A percentile compares a stretch with the other conserved stretches of the same genome.
These are phyloP conservation scores for Peterozyma toletana DNA, from an alignment of 805 yeast genomes.

Conservation along the genomic window DNA sequence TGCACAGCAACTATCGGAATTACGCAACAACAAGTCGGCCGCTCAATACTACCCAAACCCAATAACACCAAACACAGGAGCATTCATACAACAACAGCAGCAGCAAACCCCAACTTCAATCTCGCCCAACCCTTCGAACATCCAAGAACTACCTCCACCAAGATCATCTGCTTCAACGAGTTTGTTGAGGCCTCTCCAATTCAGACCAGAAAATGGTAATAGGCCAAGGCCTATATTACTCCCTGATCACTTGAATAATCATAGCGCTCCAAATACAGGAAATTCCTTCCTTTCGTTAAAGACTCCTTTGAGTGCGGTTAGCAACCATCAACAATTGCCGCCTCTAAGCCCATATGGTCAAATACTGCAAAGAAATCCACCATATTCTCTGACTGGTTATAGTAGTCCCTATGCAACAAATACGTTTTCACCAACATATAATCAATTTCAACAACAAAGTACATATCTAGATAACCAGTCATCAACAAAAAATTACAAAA, in stretches of 20 bases:
- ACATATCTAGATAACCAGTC: slow-evolving; percentile 1
- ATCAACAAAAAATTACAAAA: slow-evolving; percentile 3
- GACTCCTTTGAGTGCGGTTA: slow-evolving; percentile 6
- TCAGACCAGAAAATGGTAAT: slow-evolving; percentile 6
- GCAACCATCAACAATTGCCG: slow-evolving; percentile 3
- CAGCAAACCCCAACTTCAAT: slow-evolving; percentile 8
- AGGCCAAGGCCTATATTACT: slow-evolving; percentile 7
- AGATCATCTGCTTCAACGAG: slow-evolving; percentile 4
- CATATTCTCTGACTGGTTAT: neutral
- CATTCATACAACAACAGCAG: neutral
- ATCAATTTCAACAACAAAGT: neutral
- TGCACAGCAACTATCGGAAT: slow-evolving; percentile 2
- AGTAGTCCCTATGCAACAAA: neutral
- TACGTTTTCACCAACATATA: neutral
- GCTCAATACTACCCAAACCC: neutral
- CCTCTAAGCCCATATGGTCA: slow-evolving; percentile 6
- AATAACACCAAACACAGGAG: neutral
- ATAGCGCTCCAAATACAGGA: neutral
- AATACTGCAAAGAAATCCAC: neutral
- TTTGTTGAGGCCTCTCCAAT: slow-evolving; percentile 7
- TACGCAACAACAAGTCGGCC: neutral
- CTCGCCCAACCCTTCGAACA: neutral
- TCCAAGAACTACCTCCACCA: slow-evolving; percentile 4
- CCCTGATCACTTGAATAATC: neutral
- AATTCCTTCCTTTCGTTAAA: neutral